Evolutionary conservation across 2,329 filamentous ascomycete genomes (phyloP), one percentile per base, ranked within the genome.

Genomic region (Myotisia sp.): DNA sequence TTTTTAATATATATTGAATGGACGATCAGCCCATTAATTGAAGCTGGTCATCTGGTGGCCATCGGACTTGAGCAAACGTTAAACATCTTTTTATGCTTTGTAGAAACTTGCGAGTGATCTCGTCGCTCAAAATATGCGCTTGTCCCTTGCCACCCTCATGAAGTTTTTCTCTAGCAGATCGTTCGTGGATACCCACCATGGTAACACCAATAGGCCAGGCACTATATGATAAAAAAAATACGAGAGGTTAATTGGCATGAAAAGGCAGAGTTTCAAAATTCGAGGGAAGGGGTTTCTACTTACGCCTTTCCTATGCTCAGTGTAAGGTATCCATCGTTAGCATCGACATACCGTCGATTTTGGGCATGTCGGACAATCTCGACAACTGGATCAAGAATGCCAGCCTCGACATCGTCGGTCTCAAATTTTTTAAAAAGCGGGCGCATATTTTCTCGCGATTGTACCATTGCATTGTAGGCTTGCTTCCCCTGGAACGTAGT

Each of bases 171-270:
- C 90, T 74, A 13, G 90, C 87, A 45, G 80, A 90, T 52, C 90
- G 76, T 66, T 95, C 90, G 71, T 98, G 90, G 48, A 98, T 98
- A 67, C 90, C 90, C 51, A 98, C 90, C 90, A 95, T 98, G 56
- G 90, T 98, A 24, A 98, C 90, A 60, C 90, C 90, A 51, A 98
- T 98, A 16, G 90, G 90, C 90, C 90, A 98, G 10, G 90, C 90
- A 42, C 65, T 68, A 38, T 10, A 20, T 28, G 20, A 10, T 10
- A 36, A 31, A 12, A 17, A 26, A 7, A 31, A 20, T 20, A 26
- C 5, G 29, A 18, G 17, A 16, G 5, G 7, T 16, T 20, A 8
- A 12, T n/a, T 32, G 10, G 6, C 7, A 34, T 6, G 19, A 4
- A 3, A 16, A n/a, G 20, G 18, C n/a, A 26, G 35, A 20, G 21